These are phyloP conservation scores for Ceratocystis huliohia DNA, from an alignment of 2,329 filamentous ascomycete genomes.

Conservation along the genomic window DNA sequence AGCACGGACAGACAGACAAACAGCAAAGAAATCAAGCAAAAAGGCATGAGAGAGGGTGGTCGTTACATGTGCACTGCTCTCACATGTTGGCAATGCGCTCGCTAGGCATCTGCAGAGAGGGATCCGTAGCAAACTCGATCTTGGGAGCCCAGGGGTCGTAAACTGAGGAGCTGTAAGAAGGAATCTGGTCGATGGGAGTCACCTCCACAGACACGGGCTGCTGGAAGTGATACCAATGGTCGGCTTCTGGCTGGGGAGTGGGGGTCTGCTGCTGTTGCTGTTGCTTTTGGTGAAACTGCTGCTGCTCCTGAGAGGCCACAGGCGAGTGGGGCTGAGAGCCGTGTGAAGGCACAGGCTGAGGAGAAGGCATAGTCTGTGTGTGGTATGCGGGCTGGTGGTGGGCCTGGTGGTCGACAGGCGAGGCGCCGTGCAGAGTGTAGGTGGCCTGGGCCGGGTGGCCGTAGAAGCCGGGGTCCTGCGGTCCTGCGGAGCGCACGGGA, in stretches of 20 bases:
- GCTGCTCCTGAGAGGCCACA: slow-evolving; percentile 25
- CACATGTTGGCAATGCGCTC: slow-evolving; percentile 45
- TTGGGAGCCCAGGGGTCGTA: slow-evolving; percentile 44
- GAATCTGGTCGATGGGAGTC: slow-evolving; percentile 40
- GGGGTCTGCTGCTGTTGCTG: slow-evolving; percentile 24
- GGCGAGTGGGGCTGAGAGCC: slow-evolving; percentile 29
- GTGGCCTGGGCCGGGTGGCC: slow-evolving; percentile 39
- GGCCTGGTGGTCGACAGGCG: slow-evolving; percentile 34
- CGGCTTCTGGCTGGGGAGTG: slow-evolving; percentile 33
- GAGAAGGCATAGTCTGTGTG: slow-evolving; percentile 21
- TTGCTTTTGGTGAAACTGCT: slow-evolving; percentile 28
- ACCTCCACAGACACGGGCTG: slow-evolving; percentile 40
- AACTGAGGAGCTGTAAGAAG: slow-evolving; percentile 37
- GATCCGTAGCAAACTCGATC: slow-evolving; percentile 42
- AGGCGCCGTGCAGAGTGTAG: slow-evolving; percentile 37
- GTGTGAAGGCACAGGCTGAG: slow-evolving; percentile 29
- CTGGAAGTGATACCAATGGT: slow-evolving; percentile 47
- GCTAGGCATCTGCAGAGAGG: slow-evolving; percentile 47
- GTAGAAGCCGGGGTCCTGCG: slow-evolving; percentile 42
- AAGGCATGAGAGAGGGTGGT: slow-evolving; percentile 10
- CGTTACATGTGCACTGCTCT: slow-evolving; percentile 20
- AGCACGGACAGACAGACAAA: slow-evolving; percentile 18
- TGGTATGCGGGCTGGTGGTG: slow-evolving; percentile 25
- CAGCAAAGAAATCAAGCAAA: slow-evolving; percentile 14
- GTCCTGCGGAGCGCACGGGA: slow-evolving; percentile 41